phyloP scores from a whole-genome alignment of 495 filamentous ascomycete genomes.

The Geoglossum glabrum region DNA sequence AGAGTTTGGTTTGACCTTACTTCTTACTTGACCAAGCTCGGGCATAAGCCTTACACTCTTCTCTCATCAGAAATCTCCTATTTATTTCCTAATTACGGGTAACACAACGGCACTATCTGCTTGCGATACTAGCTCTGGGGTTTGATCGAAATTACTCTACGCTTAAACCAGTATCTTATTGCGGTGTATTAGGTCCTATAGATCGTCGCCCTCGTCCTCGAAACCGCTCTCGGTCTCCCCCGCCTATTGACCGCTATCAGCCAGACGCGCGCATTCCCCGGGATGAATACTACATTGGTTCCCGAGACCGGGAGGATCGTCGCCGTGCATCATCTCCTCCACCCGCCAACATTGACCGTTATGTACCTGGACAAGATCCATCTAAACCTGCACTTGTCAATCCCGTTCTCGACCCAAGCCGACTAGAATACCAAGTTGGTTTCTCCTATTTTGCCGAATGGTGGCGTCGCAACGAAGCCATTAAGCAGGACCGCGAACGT shows the following conservation, averaged over 20 bases:
- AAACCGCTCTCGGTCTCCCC: slow-evolving; percentile 28
- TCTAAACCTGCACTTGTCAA: slow-evolving; percentile 43
- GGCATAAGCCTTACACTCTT: neutral
- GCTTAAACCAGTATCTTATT: neutral
- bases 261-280: slow-evolving; percentile 24
- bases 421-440: slow-evolving; percentile 77
- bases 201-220: slow-evolving; percentile 33
- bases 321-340: slow-evolving; percentile 41
- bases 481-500: slow-evolving; percentile 76
- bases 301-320: slow-evolving; percentile 43
- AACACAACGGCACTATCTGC: neutral
- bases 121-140: neutral
- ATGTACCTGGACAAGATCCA: slow-evolving; percentile 69
- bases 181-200: slow-evolving; percentile 28
- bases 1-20: neutral
- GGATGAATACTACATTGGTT: slow-evolving; percentile 38
- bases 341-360: slow-evolving; percentile 74
- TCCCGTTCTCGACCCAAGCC: slow-evolving; percentile 61
- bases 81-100: neutral
- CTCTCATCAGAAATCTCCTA: neutral
- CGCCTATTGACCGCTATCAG: slow-evolving; percentile 25
- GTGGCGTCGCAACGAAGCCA: slow-evolving; percentile 71
- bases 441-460: slow-evolving; percentile 96
- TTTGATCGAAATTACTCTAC: neutral
- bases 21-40: neutral